phyloP scores from a whole-genome alignment of 106 monocot genomes.

The Dioscorea alata region DNA sequence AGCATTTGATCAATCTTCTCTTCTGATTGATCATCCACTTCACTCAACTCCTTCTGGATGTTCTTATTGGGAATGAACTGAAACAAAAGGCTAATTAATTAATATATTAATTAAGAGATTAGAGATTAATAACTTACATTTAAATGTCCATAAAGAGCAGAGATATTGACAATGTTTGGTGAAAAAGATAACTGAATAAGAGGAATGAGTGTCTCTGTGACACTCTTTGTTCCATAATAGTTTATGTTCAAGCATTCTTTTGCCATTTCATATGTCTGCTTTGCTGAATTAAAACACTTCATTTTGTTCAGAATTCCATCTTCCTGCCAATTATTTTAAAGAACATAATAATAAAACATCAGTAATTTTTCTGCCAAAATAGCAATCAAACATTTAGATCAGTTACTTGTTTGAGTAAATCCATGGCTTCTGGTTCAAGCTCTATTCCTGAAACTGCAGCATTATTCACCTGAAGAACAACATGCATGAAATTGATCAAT shows the following conservation, averaged over 20 bases:
- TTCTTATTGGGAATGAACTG: conserved; percentile 14
- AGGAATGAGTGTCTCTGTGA: neutral
- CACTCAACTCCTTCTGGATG: conserved; percentile 7
- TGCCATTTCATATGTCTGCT: conserved; percentile 1
- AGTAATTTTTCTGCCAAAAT: no score
- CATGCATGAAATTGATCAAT: no score
- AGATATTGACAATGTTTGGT: conserved; percentile 2
- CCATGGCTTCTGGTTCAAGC: no score
- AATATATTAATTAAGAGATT: no score
- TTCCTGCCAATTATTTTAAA: neutral
- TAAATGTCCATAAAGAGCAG: neutral
- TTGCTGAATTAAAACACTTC: neutral
- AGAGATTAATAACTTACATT: neutral
- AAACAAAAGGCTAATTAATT: neutral
- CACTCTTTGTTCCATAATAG: conserved; percentile 1
- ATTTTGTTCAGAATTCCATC: neutral
- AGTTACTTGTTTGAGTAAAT: no score
- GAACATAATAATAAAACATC: no score
- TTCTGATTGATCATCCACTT: conserved; percentile 11
- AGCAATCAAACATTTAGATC: no score
- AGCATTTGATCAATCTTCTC: conserved; percentile 16
- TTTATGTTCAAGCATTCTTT: conserved; percentile 9
- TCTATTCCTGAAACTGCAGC: no score
- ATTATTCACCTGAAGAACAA: no score
- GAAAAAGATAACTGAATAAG: conserved; percentile 7